Evolutionary conservation across 2,329 filamentous ascomycete species (phyloP).

Genomic region (Botrytis squamosa): DNA sequence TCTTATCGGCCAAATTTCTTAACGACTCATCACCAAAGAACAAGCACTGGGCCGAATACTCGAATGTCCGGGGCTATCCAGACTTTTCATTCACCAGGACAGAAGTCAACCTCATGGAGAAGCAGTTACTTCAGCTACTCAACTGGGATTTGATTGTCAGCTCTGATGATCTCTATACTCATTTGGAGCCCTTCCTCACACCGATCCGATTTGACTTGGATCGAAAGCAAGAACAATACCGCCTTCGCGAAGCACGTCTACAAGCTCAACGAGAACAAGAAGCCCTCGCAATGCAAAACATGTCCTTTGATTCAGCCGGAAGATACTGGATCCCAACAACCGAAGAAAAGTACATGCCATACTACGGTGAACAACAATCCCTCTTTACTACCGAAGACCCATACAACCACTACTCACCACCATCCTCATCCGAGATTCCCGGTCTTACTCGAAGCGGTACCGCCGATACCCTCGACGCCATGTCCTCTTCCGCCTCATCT

Average conservation of each 20-base stretch:
- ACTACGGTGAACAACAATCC: slow-evolving; percentile 25
- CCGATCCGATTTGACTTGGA: slow-evolving; percentile 68
- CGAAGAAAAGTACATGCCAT: slow-evolving; percentile 22
- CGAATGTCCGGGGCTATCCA: slow-evolving; percentile 61
- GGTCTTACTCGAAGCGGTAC: slow-evolving; percentile 39
- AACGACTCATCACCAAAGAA: slow-evolving; percentile 99
- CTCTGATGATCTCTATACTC: slow-evolving; percentile 79
- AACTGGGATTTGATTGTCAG: slow-evolving; percentile 91
- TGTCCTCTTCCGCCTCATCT: slow-evolving; percentile 39
- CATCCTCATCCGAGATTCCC: slow-evolving; percentile 40
- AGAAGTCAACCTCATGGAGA: slow-evolving; percentile 99
- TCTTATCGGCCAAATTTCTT: slow-evolving; percentile 90
- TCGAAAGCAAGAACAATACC: slow-evolving; percentile 31
- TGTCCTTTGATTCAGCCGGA: slow-evolving; percentile 28
- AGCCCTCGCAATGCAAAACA: slow-evolving; percentile 28
- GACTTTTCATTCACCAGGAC: slow-evolving; percentile 89
- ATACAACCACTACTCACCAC: slow-evolving; percentile 36
- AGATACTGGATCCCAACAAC: slow-evolving; percentile 33
- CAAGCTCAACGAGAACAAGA: slow-evolving; percentile 27
- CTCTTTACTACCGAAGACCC: slow-evolving; percentile 27
- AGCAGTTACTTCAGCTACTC: slow-evolving; percentile 90
- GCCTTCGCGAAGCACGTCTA: slow-evolving; percentile 29
- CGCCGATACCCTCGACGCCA: slow-evolving; percentile 33
- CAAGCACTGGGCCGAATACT: slow-evolving; percentile 99
- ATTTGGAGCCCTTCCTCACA: slow-evolving; percentile 83